Conservation (phyloP, 78 protist species). For the Dictyostelium intermedium region DNA sequence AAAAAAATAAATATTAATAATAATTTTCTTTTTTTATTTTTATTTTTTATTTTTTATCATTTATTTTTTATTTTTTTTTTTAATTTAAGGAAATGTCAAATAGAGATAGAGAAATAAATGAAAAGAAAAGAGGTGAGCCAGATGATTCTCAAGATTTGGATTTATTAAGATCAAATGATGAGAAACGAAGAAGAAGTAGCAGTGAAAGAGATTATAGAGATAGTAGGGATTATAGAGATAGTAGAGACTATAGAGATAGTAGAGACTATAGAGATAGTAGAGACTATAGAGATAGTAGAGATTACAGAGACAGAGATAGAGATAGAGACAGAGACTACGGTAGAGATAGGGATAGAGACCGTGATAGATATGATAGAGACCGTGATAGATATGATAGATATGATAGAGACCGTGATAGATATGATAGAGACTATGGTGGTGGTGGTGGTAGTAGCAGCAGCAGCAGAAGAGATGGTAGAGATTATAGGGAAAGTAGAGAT, state of each 20-base stretch:
- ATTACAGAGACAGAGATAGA: slow-evolving; percentile 9
- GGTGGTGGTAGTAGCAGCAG: background rate
- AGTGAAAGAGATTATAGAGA: slow-evolving; percentile 5
- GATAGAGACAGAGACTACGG: background rate
- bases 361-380: background rate
- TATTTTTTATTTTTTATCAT: background rate
- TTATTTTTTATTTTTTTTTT: background rate
- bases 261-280: background rate
- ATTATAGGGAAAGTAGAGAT: background rate
- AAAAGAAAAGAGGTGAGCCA: background rate
- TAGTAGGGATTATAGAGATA: background rate
- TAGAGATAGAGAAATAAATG: background rate
- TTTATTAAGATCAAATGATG: background rate
- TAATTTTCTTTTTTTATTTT: too few relatives aligned
- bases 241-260: slow-evolving; percentile 2
- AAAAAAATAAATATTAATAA: background rate
- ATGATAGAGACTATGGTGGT: background rate
- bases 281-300: background rate
- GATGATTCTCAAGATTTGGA: background rate
- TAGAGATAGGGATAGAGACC: slow-evolving; percentile 1
- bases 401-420: background rate
- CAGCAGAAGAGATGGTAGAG: background rate
- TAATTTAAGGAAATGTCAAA: slow-evolving; percentile 1
- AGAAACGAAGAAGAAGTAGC: background rate
- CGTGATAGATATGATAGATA: background rate